Base-by-base conservation (phyloP, 768 basidiomycete species). In the Boletales sp. region DNA sequence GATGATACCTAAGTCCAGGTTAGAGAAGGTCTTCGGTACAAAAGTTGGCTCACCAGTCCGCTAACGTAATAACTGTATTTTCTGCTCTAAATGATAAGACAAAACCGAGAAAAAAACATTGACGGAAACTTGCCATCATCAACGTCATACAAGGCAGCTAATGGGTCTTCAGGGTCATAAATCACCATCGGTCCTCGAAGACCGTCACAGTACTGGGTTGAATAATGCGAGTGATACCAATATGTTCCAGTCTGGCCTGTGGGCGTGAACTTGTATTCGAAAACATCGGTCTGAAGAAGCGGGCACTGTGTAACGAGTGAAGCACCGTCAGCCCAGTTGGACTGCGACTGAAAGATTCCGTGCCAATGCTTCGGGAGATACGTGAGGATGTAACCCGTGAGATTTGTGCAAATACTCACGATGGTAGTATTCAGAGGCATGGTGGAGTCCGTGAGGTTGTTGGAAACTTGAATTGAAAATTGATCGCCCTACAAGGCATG, bases 161-260 rank as follows among this genome's bases (percentile, higher is more conserved):
- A 33, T 30, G 61, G 46, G 31, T 47, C 46, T 12, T 40, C 35
- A 2, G 63, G 65, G 50, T 76, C 75, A 41, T 75, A 74, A 11
- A 79, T 60, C 5, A 80, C 69, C 28, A 57, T 8, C 1, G 69
- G 49, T 14, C 70, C 72, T 13, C 50, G 46, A 15, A 57, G 21
- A 28, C 56, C 58, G 18, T 55, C 56, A 38, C 57, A 80, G 43
- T 79, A 79, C 49, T 79, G 77, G 0, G 70, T 70, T 4, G 64
- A 67, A 66, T 71, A 58, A 52, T 77, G 76, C 14, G 72, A 74
- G 52, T 57, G 73, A 34, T 70, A 76, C 75, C 78, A 79, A 46
- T 70, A 80, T 35, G 69, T 70, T 31, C 61, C 60, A 19, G 66
- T 54, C 51, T 70, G 67, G 40, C 37, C 46, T 4, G 49, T 50